Conservation (phyloP, 441 rosid genomes). For the Arabidopsis hybrid region DNA sequence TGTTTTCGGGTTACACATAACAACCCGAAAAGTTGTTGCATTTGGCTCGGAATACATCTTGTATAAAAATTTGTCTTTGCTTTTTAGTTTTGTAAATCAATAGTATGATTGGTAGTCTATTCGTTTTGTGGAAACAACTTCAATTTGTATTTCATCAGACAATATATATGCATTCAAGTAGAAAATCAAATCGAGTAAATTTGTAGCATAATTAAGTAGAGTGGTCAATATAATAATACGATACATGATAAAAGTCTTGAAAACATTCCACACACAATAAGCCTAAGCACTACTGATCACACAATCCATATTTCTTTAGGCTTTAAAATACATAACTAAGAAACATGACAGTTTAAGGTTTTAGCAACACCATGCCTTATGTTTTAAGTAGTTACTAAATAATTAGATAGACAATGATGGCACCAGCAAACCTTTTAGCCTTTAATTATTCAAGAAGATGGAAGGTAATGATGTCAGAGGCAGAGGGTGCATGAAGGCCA, state of each 20-base stretch:
- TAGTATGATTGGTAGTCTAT: neutral
- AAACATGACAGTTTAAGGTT: slow-evolving; percentile 34
- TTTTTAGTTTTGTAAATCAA: neutral
- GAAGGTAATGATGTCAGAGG: slow-evolving; percentile 57
- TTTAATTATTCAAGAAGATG: slow-evolving; percentile 53
- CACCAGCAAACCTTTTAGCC: slow-evolving; percentile 11
- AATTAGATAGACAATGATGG: slow-evolving; percentile 14
- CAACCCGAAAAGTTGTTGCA: too few species aligned
- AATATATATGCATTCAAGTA: neutral
- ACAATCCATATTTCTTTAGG: slow-evolving; percentile 22
- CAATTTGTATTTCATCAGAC: neutral
- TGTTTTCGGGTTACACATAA: too few species aligned
- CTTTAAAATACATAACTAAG: slow-evolving; percentile 25
- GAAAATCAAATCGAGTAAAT: neutral
- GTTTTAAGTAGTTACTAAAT: slow-evolving; percentile 6
- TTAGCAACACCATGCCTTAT: slow-evolving; percentile 21
- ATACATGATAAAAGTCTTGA: slow-evolving; percentile 15
- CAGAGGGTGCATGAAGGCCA: slow-evolving; percentile 49
- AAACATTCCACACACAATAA: slow-evolving; percentile 24
- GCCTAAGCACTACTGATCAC: slow-evolving; percentile 30
- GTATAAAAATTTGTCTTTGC: too few species aligned
- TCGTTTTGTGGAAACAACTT: neutral
- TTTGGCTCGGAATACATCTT: too few species aligned
- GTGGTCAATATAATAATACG: slow-evolving; percentile 16
- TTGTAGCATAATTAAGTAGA: neutral